Base-by-base conservation (phyloP, 106 monocot genomes). In the Acorus calamus region DNA sequence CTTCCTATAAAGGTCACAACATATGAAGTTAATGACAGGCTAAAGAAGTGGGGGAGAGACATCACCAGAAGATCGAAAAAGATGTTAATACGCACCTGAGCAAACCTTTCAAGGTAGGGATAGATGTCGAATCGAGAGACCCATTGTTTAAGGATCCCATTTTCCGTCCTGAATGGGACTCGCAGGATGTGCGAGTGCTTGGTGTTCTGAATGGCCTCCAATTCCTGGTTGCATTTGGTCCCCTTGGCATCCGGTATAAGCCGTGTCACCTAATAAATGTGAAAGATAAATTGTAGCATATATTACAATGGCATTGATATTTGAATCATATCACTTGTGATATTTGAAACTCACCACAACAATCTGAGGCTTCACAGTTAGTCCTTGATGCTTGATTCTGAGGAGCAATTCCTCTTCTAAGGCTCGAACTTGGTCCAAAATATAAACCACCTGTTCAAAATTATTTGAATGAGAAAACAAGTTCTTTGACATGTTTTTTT, bases 81-180 rank as follows among this genome's bases (percentile, higher is more conserved):
- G 28, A 28, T 28, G 28, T 28, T 28, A n/a, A 28, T 28, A 50
- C 72, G 69, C 60, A 67, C 94, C 77, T 87, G 75, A 46, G 96
- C 82, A 66, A 66, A 96, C 88, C 85, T 96, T 67, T 96, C 96
- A 3, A 96, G 80, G 57, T 96, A 96, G 5, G 96, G 96, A 53
- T 96, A 96, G 75, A 96, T 72, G 54, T 96, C 96, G 6, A 96
- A 96, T 0, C 96, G 87, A 41, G 96, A 96, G 5, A 96, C 84
- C 96, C 96, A 96, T 44, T 91, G 76, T 46, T 64, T 69, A 10
- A 96, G 76, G 14, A 85, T 66, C 7, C 84, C 85, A 50, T 50
- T 78, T 50, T 85, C 84, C 2, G 87, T 96, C 77, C 60, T 80
- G 65, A 96, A 96, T 28, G 96, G 96, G 28, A 96, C 76, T 0